Percentiles rank a stretch among this genome's conserved stretches.
These are phyloP conservation scores for Cladosporium sp. DNA, from an alignment of 2,329 filamentous ascomycete species.

Conservation along the genomic window DNA sequence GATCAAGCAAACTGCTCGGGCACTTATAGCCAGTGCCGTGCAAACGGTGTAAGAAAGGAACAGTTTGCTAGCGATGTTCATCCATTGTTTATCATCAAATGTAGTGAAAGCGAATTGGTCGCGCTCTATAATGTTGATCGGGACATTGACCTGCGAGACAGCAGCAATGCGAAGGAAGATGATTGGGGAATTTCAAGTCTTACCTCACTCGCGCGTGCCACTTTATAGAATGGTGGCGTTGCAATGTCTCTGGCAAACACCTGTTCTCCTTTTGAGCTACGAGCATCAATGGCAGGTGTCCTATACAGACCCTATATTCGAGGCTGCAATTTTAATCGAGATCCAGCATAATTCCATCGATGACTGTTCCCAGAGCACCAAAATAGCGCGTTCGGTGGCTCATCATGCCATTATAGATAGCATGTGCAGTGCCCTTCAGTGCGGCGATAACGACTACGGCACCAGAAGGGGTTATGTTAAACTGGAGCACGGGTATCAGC, in stretches of 20 bases:
- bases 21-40: too few species aligned
- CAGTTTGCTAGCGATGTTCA: too few species aligned
- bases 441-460: constrained; percentile 50
- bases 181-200: too few species aligned
- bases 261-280: background rate
- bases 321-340: constrained; percentile 38
- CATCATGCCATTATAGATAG: constrained; percentile 55
- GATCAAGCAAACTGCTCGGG: too few species aligned
- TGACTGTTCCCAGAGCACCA: constrained; percentile 47
- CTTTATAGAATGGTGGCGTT: background rate
- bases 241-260: background rate
- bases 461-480: constrained; percentile 46
- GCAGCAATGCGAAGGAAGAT: too few species aligned
- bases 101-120: too few species aligned
- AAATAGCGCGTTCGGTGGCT: constrained; percentile 43
- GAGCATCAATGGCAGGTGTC: too few species aligned
- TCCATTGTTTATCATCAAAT: too few species aligned
- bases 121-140: background rate
- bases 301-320: too few species aligned
- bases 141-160: background rate
- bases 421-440: constrained; percentile 45
- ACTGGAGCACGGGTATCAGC: constrained; percentile 30
- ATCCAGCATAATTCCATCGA: constrained; percentile 52
- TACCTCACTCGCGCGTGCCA: background rate
- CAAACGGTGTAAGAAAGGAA: too few species aligned